These are phyloP conservation scores for Aspergillus eucalypticola DNA, from an alignment of 2,329 filamentous ascomycete genomes.

Conservation along the genomic window DNA sequence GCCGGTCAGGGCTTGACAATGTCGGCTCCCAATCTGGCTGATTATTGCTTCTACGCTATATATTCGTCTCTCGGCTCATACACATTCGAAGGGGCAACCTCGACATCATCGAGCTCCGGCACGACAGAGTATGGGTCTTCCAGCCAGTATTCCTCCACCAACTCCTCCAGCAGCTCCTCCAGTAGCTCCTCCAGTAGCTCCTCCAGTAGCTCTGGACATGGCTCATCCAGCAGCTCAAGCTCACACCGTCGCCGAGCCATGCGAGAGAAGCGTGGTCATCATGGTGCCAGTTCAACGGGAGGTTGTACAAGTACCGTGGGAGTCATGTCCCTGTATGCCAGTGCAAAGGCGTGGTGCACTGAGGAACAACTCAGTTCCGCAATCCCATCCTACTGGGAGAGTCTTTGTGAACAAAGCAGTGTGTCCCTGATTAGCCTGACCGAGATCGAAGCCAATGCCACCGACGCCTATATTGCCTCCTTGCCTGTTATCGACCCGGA, in stretches of 20 bases:
- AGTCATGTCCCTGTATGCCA: conserved; percentile 9
- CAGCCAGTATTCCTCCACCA: not conserved
- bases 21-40: conserved; percentile 1
- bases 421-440: not conserved
- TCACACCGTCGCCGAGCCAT: not conserved
- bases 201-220: not conserved
- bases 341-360: conserved; percentile 11
- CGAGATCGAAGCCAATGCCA: not conserved
- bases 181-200: not conserved
- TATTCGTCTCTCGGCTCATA: not conserved
- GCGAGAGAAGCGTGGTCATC: not conserved
- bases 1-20: not conserved
- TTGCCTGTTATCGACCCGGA: conserved; percentile 8
- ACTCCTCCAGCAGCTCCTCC: not conserved
- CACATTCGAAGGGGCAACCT: not conserved
- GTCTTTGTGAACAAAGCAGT: conserved; percentile 5
- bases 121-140: not conserved
- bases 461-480: conserved; percentile 8
- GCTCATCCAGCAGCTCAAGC: not conserved
- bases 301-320: not conserved
- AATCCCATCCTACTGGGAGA: conserved; percentile 8
- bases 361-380: conserved; percentile 1
- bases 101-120: not conserved
- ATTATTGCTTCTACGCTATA: conserved; percentile 5
- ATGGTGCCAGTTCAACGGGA: not conserved